Conservation (phyloP, 345 rosid genomes). For the Adansonia digitata region DNA sequence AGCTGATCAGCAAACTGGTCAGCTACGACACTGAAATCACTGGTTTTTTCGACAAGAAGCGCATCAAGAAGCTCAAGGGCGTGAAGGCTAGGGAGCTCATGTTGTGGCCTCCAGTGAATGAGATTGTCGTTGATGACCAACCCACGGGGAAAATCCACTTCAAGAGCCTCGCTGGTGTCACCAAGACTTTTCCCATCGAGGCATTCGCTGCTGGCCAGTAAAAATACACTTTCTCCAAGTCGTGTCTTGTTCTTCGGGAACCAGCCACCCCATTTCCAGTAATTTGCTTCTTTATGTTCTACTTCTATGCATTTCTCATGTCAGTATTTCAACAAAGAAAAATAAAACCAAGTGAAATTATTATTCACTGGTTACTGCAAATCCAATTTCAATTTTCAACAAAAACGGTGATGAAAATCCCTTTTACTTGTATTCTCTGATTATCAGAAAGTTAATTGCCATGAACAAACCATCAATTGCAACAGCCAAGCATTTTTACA, state of each 20-base stretch:
- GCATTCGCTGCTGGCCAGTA: slow-evolving; percentile 51
- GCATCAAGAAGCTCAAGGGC: slow-evolving; percentile 51
- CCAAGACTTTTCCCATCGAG: slow-evolving; percentile 50
- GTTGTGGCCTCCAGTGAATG: slow-evolving; percentile 47
- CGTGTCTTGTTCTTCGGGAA: background rate
- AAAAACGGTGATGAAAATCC: background rate
- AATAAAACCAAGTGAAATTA: slow-evolving; percentile 1
- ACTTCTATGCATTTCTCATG: background rate
- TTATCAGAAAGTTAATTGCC: background rate
- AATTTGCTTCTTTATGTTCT: background rate
- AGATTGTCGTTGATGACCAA: slow-evolving; percentile 36
- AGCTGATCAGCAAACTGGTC: slow-evolving; percentile 47
- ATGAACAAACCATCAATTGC: background rate
- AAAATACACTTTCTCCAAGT: too few relatives aligned
- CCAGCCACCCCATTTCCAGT: slow-evolving; percentile 6
- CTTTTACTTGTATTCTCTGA: background rate
- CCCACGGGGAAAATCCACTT: slow-evolving; percentile 48
- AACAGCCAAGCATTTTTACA: background rate
- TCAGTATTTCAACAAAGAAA: background rate
- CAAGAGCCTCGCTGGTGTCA: slow-evolving; percentile 54
- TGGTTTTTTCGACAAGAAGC: slow-evolving; percentile 32
- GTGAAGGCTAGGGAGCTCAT: slow-evolving; percentile 55
- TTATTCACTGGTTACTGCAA: background rate
- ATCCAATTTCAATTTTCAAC: background rate
- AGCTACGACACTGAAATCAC: slow-evolving; percentile 38